Evolutionary conservation across 768 basidiomycete genomes (phyloP).

Genomic region (Mycena alexandri): DNA sequence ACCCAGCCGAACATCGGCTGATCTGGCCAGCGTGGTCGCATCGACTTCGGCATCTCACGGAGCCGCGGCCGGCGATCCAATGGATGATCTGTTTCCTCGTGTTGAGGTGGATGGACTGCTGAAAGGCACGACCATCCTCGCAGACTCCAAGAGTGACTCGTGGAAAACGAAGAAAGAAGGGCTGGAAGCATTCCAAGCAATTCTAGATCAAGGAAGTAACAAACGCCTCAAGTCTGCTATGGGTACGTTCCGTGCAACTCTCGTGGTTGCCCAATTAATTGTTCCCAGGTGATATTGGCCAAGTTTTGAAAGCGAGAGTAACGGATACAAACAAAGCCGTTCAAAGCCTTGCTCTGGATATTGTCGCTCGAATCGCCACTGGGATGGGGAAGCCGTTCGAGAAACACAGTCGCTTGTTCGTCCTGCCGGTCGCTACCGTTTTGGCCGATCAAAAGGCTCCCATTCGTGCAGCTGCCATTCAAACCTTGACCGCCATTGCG

Average conservation of each 20-base stretch:
- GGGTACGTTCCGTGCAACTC: conserved; percentile 62
- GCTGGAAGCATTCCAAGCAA: conserved; percentile 83
- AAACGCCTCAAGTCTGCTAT: conserved; percentile 92
- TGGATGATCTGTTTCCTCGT: conserved; percentile 96
- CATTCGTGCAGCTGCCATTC: conserved; percentile 81
- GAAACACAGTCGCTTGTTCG: conserved; percentile 84
- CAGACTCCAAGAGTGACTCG: conserved; percentile 90
- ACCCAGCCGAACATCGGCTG: conserved; percentile 82
- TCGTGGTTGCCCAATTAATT: conserved; percentile 16
- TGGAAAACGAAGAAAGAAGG: conserved; percentile 99
- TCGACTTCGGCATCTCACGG: conserved; percentile 58
- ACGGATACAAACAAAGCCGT: conserved; percentile 96
- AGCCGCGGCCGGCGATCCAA: conserved; percentile 68
- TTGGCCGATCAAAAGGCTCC: conserved; percentile 94
- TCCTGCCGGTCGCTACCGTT: conserved; percentile 82
- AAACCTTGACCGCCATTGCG: conserved; percentile 86
- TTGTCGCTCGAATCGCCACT: conserved; percentile 88
- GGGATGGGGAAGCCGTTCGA: conserved; percentile 98
- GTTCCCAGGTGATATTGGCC: conserved; percentile 85
- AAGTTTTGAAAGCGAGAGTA: conserved; percentile 88
- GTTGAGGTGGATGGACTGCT: conserved; percentile 92
- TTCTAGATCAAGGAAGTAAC: conserved; percentile 91
- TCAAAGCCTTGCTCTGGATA: conserved; percentile 89
- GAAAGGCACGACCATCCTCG: conserved; percentile 84
- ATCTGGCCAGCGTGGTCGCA: conserved; percentile 68